These are phyloP conservation scores for Candida boleticola DNA, from an alignment of 805 yeast species.

Conservation along the genomic window DNA sequence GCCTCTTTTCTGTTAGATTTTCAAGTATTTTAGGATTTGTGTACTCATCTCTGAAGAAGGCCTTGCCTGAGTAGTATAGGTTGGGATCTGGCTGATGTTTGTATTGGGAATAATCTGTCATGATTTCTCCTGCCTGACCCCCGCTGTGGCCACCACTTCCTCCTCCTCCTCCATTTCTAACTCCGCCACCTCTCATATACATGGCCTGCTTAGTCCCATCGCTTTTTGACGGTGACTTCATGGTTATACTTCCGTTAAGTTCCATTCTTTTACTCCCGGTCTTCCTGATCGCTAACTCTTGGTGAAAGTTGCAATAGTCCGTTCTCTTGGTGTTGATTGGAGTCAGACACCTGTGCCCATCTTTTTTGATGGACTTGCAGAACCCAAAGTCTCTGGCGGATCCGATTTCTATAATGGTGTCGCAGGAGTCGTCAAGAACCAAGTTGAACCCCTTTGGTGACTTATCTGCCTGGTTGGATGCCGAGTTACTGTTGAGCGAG, in stretches of 20 bases:
- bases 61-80: constrained; percentile 10
- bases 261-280: constrained; percentile 71
- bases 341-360: constrained; percentile 53
- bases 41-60: constrained; percentile 33
- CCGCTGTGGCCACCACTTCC: constrained; percentile 13
- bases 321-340: constrained; percentile 56
- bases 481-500: constrained; percentile 18
- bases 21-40: constrained; percentile 46
- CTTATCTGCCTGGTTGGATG: constrained; percentile 12
- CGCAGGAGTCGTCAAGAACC: constrained; percentile 47
- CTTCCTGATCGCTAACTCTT: constrained; percentile 52
- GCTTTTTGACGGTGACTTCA: constrained; percentile 53
- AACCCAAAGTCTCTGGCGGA: constrained; percentile 61
- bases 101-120: constrained; percentile 9
- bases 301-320: constrained; percentile 70
- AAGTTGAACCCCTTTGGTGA: constrained; percentile 48
- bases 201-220: constrained; percentile 34
- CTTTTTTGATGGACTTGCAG: constrained; percentile 54
- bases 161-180: constrained; percentile 13
- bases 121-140: constrained; percentile 13
- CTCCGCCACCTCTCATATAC: constrained; percentile 30
- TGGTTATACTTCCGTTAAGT: constrained; percentile 57
- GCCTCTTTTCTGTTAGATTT: constrained; percentile 35
- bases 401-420: constrained; percentile 72
- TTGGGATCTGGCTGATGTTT: constrained; percentile 13